Percentiles rank a stretch among this genome's conserved stretches.
phyloP scores from a whole-genome alignment of 139 green algal species.

The Ettlia oleoabundans region DNA sequence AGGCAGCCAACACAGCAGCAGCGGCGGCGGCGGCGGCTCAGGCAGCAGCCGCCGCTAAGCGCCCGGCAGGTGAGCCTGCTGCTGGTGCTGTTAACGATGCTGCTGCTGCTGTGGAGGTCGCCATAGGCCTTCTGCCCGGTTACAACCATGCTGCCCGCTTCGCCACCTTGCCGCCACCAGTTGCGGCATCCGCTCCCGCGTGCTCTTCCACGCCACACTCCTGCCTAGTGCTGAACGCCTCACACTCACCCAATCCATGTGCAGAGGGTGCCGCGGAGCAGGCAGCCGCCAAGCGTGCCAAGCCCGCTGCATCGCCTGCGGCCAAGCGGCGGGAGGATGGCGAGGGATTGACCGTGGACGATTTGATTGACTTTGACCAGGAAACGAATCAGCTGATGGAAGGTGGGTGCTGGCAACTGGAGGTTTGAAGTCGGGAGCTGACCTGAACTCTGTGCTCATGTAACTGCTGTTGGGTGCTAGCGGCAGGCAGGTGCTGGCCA shows the following conservation, averaged over 20 bases:
- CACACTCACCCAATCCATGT: too few relatives aligned
- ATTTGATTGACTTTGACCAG: conserved; percentile 27
- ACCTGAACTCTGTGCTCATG: background rate
- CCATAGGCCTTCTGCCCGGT: too few relatives aligned
- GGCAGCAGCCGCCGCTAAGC: background rate
- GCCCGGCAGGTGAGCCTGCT: conserved; percentile 3
- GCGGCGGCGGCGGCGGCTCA: background rate
- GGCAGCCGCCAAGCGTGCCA: background rate
- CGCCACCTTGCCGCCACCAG: too few relatives aligned
- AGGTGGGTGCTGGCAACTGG: too few relatives aligned
- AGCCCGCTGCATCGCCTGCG: background rate
- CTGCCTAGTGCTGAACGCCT: too few relatives aligned
- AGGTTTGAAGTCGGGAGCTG: too few relatives aligned
- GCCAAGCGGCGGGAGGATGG: background rate
- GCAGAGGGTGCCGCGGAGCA: background rate
- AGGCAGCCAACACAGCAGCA: background rate
- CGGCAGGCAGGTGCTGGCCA: too few relatives aligned
- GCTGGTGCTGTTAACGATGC: background rate
- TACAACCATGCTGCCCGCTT: too few relatives aligned
- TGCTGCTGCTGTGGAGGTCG: too few relatives aligned
- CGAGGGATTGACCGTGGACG: conserved; percentile 3
- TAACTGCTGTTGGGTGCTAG: background rate
- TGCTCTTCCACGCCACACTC: too few relatives aligned
- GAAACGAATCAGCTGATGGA: conserved; percentile 40
- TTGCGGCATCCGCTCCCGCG: too few relatives aligned